phyloP scores from a whole-genome alignment of 257 asterid species.

The Nicotiana noctiflora region DNA sequence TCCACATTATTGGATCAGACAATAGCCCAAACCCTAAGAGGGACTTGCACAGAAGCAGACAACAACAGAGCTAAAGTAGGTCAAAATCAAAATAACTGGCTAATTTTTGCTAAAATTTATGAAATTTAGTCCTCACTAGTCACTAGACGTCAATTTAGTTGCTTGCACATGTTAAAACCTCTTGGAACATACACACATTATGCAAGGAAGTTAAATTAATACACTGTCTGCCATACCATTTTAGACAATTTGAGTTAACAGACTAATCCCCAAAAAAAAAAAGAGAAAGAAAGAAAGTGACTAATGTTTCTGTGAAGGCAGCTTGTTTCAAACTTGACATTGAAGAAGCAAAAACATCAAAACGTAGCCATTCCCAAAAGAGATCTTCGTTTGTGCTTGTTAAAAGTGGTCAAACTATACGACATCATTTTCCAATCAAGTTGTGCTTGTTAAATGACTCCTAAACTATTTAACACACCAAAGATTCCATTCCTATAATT shows the following conservation, averaged over 20 bases:
- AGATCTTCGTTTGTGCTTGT: neutral
- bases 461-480: neutral
- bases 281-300: neutral
- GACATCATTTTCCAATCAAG: neutral
- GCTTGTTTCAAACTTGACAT: neutral
- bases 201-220: neutral
- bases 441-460: neutral
- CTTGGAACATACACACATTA: neutral
- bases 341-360: neutral
- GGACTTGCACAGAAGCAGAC: neutral
- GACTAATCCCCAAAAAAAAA: neutral
- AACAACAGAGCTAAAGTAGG: neutral
- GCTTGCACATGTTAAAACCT: neutral
- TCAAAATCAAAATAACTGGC: neutral
- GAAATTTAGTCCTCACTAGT: neutral
- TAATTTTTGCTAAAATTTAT: neutral
- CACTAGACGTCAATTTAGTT: neutral
- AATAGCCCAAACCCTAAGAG: neutral
- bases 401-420: neutral
- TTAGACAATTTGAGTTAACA: neutral
- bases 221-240: neutral
- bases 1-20: neutral
- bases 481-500: neutral
- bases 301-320: neutral
- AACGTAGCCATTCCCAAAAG: neutral